phyloP scores from a whole-genome alignment of 108 stramenopile species.

The Cyclostephanos tholiformis region DNA sequence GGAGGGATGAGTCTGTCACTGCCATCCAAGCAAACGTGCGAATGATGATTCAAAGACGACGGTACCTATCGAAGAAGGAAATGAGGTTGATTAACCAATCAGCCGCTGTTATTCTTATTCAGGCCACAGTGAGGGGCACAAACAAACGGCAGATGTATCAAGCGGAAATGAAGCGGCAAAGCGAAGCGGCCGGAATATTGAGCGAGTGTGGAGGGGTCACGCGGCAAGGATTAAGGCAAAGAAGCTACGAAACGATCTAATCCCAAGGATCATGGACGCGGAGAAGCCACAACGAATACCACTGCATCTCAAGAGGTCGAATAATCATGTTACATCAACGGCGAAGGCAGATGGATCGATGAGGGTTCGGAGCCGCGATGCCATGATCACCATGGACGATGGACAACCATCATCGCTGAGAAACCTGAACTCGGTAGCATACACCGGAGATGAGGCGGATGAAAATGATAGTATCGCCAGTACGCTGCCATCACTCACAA shows the following conservation, averaged over 20 bases:
- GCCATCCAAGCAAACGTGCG: slow-evolving; percentile 29
- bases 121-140: slow-evolving; percentile 23
- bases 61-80: slow-evolving; percentile 15
- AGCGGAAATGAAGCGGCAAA: slow-evolving; percentile 13
- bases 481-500: slow-evolving; percentile 38
- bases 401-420: slow-evolving; percentile 1
- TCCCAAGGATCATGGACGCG: not conserved
- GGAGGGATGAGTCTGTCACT: slow-evolving; percentile 21
- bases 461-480: slow-evolving; percentile 43
- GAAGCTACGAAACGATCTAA: slow-evolving; percentile 11
- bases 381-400: slow-evolving; percentile 11
- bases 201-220: slow-evolving; percentile 35
- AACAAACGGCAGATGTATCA: slow-evolving; percentile 8
- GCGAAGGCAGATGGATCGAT: not conserved
- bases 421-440: not conserved
- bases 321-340: slow-evolving; percentile 21
- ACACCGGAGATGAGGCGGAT: slow-evolving; percentile 17
- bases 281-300: slow-evolving; percentile 49
- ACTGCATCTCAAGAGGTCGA: slow-evolving; percentile 33
- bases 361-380: slow-evolving; percentile 5
- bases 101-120: slow-evolving; percentile 29
- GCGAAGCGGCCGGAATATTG: slow-evolving; percentile 26
- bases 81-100: slow-evolving; percentile 29
- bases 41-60: slow-evolving; percentile 15
- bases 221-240: slow-evolving; percentile 11